Percentiles rank a stretch among this genome's conserved stretches.
These are phyloP conservation scores for Pythium grandisporangium DNA, from an alignment of 352 stramenopile species.

Conservation along the genomic window DNA sequence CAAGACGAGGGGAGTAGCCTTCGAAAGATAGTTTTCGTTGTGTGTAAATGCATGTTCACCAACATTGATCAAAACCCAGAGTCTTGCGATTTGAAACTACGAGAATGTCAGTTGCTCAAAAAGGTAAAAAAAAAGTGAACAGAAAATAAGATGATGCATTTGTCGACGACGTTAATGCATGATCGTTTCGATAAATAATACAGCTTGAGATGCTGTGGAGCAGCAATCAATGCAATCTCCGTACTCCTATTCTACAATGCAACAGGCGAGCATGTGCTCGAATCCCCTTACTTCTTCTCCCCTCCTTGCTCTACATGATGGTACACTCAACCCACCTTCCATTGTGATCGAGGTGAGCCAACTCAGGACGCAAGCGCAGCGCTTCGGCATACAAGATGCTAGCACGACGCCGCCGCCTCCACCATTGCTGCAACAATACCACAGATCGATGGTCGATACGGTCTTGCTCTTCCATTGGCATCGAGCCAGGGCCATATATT, in stretches of 20 bases:
- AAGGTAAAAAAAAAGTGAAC: too few species aligned
- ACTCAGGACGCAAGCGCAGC: slow-evolving; percentile 39
- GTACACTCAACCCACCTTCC: slow-evolving; percentile 7
- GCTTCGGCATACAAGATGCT: slow-evolving; percentile 52
- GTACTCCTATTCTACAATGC: slow-evolving; percentile 5
- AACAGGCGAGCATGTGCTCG: not conserved
- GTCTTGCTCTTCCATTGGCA: slow-evolving; percentile 84
- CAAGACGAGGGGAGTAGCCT: too few species aligned
- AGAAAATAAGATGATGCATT: too few species aligned
- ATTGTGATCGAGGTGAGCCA: not conserved
- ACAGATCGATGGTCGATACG: slow-evolving; percentile 78
- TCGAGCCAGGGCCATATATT: slow-evolving; percentile 76
- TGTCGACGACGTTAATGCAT: too few species aligned
- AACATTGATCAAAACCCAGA: not conserved
- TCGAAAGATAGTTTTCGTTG: too few species aligned
- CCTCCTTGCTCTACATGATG: slow-evolving; percentile 12
- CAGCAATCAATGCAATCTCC: not conserved
- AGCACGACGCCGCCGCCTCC: slow-evolving; percentile 59
- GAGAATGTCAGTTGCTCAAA: not conserved
- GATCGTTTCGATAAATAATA: not conserved
- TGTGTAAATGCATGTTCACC: too few species aligned
- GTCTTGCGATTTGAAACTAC: not conserved
- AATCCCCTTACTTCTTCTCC: not conserved
- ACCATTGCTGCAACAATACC: slow-evolving; percentile 78
- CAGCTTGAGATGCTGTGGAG: not conserved